Evolutionary conservation across 1,284 basidiomycete species (phyloP), one percentile per base, ranked within the genome.

Genomic region (Microbotryomycetes sp.): DNA sequence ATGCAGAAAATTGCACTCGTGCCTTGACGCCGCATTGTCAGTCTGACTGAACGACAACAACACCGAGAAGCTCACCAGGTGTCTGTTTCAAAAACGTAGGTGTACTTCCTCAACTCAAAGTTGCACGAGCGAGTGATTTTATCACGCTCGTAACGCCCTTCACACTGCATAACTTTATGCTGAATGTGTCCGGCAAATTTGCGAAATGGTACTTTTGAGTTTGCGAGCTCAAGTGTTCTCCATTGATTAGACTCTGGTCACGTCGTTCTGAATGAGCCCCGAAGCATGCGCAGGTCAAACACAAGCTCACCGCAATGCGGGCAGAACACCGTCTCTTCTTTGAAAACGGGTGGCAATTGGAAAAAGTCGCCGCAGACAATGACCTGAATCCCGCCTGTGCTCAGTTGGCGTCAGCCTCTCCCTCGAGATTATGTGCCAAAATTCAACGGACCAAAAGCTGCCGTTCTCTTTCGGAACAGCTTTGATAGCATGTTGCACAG

Each of bases 321-420:
- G n/a, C n/a, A n/a, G n/a, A n/a, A n/a, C n/a, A n/a, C n/a, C n/a
- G n/a, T n/a, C n/a, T n/a, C n/a, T n/a, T n/a, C n/a, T n/a, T n/a
- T n/a, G n/a, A n/a, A n/a, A n/a, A 41, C 35, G 9, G 35, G 35
- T 11, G 35, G 35, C 35, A 41, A 52, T 28, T 68, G 66, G 46
- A 64, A 68, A 56, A 64, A 68, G 50, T 68, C 66, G 28, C 66
- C 66, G 5, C 46, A 66, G 3, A 68, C 59, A 47, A 66, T 52
- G 59, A 67, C 29, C 35, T 67, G 65, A 9, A 67, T 27, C 9
- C 65, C 65, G 28, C 65, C 64, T 65, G 51, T 15, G 4, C 4
- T 5, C 16, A n/a, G 26, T 4, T 29, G 3, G 9, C 6, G 18
- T 9, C 35, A 18, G n/a, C n/a, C n/a, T n/a, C n/a, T n/a, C n/a